These are phyloP conservation scores for Cystofilobasidium capitatum DNA, from an alignment of 768 basidiomycete species.

Conservation along the genomic window DNA sequence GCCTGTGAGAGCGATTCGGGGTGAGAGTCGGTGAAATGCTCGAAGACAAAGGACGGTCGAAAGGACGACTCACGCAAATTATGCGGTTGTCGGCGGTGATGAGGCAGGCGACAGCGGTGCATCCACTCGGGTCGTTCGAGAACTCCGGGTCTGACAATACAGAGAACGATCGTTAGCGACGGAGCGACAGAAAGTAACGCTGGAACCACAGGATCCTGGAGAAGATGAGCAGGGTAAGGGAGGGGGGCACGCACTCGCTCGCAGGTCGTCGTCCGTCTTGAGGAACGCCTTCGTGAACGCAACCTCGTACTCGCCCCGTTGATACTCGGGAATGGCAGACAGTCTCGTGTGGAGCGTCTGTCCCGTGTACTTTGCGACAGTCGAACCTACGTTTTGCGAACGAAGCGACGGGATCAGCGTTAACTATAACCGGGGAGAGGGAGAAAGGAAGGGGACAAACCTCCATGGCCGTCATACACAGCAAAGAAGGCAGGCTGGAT, in stretches of 20 bases:
- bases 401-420: not conserved
- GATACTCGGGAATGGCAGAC: conserved; percentile 60
- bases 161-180: no score
- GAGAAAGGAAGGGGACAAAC: conserved; percentile 35
- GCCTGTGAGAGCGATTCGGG: conserved; percentile 49
- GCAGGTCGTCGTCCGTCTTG: conserved; percentile 86
- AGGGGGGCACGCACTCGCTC: conserved; percentile 51
- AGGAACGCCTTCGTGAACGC: conserved; percentile 84
- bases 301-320: conserved; percentile 56
- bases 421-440: not conserved
- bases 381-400: conserved; percentile 49
- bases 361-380: conserved; percentile 80
- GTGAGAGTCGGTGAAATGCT: not conserved
- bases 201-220: not conserved
- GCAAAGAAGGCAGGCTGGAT: conserved; percentile 63
- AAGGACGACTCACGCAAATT: conserved; percentile 44
- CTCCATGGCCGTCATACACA: conserved; percentile 97
- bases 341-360: conserved; percentile 71
- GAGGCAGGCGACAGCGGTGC: conserved; percentile 84
- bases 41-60: conserved; percentile 28
- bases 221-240: not conserved
- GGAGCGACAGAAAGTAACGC: not conserved
- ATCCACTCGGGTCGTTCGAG: conserved; percentile 85
- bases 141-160: conserved; percentile 87
- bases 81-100: conserved; percentile 68